A percentile compares a stretch with the other conserved stretches of the same genome.
phyloP scores from a whole-genome alignment of 148 eudicot species.

The Rhododendron henanense region DNA sequence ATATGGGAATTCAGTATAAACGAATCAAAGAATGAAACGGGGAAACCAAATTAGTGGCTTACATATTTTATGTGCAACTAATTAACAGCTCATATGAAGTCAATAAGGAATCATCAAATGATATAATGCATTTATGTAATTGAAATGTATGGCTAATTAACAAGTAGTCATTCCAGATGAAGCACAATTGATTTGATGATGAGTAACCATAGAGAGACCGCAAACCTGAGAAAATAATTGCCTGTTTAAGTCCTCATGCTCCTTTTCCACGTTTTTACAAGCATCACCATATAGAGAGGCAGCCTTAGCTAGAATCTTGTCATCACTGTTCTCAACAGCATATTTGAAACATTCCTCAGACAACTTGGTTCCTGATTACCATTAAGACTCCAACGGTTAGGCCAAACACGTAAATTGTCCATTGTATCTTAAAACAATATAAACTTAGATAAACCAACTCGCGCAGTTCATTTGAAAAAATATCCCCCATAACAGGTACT shows the following conservation, averaged over 20 bases:
- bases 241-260: constrained; percentile 79
- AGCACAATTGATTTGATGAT: background rate
- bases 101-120: background rate
- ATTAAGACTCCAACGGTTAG: background rate
- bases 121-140: background rate
- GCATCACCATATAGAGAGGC: constrained; percentile 95
- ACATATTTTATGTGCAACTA: background rate
- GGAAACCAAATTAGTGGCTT: background rate
- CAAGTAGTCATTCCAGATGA: background rate
- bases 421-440: background rate
- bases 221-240: constrained; percentile 69
- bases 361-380: constrained; percentile 70
- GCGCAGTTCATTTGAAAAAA: background rate
- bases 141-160: background rate
- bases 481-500: background rate
- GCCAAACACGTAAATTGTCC: background rate
- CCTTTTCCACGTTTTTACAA: constrained; percentile 86
- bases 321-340: constrained; percentile 79
- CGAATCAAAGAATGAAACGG: background rate
- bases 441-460: background rate
- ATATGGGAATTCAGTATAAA: background rate
- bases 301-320: constrained; percentile 82
- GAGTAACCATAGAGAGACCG: background rate
- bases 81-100: background rate
- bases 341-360: constrained; percentile 95